Conservation (phyloP, 768 basidiomycete species). For the Rossbeevera mucosa region DNA sequence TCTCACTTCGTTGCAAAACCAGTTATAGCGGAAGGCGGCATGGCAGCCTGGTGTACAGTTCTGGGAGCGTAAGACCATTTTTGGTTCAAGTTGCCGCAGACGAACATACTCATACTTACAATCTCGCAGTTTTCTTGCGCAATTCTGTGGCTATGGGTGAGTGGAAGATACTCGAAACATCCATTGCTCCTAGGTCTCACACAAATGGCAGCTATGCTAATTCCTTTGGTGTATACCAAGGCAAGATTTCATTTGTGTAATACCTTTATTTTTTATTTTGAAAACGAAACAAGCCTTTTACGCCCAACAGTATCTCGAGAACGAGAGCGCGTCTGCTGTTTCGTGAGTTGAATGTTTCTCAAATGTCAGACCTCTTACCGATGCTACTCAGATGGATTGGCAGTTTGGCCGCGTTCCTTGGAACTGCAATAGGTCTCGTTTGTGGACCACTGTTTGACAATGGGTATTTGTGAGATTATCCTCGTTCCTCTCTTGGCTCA, state of each 20-base stretch:
- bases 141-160: constrained; percentile 27
- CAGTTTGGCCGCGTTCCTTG: constrained; percentile 15
- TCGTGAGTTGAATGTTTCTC: constrained; percentile 12
- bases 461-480: constrained; percentile 26
- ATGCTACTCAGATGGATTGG: constrained; percentile 24
- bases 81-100: background rate
- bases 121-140: constrained; percentile 20
- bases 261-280: background rate
- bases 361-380: background rate
- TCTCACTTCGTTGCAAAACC: background rate
- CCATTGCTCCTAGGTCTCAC: too few relatives aligned
- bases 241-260: background rate
- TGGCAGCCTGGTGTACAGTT: constrained; percentile 25
- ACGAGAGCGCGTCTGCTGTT: constrained; percentile 20
- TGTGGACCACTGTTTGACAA: constrained; percentile 25
- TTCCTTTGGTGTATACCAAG: constrained; percentile 29
- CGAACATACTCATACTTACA: background rate
- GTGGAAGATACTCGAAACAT: too few relatives aligned
- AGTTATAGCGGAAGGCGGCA: constrained; percentile 13
- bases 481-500: background rate
- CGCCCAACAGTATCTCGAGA: constrained; percentile 15
- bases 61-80: constrained; percentile 20
- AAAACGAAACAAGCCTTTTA: constrained; percentile 20
- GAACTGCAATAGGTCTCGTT: constrained; percentile 18
- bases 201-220: constrained; percentile 12